These are phyloP conservation scores for Russula vinacea DNA, from an alignment of 768 basidiomycete species.

Conservation along the genomic window DNA sequence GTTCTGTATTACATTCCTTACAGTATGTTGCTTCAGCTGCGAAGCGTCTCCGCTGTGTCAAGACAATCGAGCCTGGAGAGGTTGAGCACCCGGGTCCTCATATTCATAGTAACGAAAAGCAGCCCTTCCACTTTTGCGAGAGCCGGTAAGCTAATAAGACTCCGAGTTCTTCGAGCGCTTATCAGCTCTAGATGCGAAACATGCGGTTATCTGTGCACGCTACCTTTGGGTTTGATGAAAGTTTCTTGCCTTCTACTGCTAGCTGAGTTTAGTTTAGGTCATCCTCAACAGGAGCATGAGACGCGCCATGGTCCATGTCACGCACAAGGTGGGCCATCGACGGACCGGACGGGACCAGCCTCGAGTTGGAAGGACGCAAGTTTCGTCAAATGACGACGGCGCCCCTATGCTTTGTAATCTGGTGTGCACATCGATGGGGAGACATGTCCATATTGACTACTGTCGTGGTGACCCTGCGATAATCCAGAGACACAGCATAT, in stretches of 20 bases:
- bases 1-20: background rate
- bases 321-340: constrained; percentile 56
- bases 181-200: constrained; percentile 45
- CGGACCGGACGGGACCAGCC: constrained; percentile 46
- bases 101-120: constrained; percentile 45
- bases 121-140: constrained; percentile 56
- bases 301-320: constrained; percentile 62
- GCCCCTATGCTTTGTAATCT: constrained; percentile 64
- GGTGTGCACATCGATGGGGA: constrained; percentile 54
- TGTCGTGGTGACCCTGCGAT: constrained; percentile 48
- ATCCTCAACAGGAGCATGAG: constrained; percentile 59
- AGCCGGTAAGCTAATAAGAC: constrained; percentile 36
- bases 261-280: constrained; percentile 40
- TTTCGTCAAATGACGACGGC: constrained; percentile 55
- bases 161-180: background rate
- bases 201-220: constrained; percentile 58
- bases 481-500: constrained; percentile 50
- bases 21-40: constrained; percentile 38
- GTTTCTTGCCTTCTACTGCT: background rate
- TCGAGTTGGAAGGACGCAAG: constrained; percentile 55
- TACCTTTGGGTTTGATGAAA: constrained; percentile 46
- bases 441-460: constrained; percentile 57
- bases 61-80: constrained; percentile 45
- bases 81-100: constrained; percentile 48
- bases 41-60: constrained; percentile 50